phyloP scores from a whole-genome alignment of 305 asterid species.

The Ilex paraguariensis region DNA sequence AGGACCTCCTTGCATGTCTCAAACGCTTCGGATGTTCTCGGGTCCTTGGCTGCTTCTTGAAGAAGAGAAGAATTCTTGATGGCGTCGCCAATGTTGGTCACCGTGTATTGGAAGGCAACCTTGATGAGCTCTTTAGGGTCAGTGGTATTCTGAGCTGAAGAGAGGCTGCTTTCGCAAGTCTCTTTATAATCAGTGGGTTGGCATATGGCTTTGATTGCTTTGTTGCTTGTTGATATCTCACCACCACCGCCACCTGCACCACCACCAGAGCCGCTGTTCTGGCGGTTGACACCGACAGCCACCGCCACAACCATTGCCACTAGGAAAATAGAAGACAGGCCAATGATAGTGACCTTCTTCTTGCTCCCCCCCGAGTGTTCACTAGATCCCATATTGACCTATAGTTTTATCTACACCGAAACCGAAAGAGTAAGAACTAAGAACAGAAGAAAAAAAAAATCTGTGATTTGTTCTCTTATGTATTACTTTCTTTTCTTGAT shows the following conservation, averaged over 20 bases:
- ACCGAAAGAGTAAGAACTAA: not conserved
- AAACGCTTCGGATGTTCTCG: constrained; percentile 49
- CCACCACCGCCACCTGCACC: not conserved
- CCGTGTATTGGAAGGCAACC: constrained; percentile 40
- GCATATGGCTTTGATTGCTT: constrained; percentile 20
- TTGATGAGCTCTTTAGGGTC: constrained; percentile 63
- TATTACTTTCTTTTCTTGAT: too few relatives aligned
- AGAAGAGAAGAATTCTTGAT: constrained; percentile 33
- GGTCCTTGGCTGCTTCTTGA: constrained; percentile 46
- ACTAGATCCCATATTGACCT: too few relatives aligned
- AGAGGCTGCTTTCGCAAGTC: constrained; percentile 18
- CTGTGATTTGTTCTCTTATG: not conserved
- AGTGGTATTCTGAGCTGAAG: constrained; percentile 18
- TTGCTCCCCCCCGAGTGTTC: not conserved
- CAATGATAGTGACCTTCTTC: constrained; percentile 20
- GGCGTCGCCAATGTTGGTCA: constrained; percentile 31
- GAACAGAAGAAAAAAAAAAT: not conserved
- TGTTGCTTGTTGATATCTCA: constrained; percentile 1
- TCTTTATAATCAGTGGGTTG: constrained; percentile 25
- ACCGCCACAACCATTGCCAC: constrained; percentile 40
- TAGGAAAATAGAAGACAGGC: constrained; percentile 37
- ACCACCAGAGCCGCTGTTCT: not conserved
- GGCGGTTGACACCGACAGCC: constrained; percentile 11
- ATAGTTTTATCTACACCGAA: too few relatives aligned
- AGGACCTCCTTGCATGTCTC: constrained; percentile 50